These are phyloP conservation scores for Candida insectorum DNA, from an alignment of 805 yeast species.

Conservation along the genomic window DNA sequence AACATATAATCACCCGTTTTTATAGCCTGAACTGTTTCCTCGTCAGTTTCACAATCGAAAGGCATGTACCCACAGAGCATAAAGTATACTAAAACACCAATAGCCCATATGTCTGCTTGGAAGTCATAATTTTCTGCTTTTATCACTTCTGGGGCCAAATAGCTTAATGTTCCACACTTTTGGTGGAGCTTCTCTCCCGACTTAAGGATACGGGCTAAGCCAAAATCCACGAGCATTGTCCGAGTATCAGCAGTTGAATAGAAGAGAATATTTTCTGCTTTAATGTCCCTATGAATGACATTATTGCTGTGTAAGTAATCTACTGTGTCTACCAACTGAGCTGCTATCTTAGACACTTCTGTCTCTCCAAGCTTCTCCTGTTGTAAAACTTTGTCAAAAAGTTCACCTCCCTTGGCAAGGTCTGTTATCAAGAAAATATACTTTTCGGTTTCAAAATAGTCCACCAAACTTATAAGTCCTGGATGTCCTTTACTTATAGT, in stretches of 20 bases:
- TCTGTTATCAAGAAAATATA: constrained; percentile 59
- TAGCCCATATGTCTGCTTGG: constrained; percentile 72
- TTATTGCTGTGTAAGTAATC: constrained; percentile 55
- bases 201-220: constrained; percentile 52
- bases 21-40: constrained; percentile 67
- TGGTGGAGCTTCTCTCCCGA: constrained; percentile 22
- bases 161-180: constrained; percentile 70
- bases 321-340: constrained; percentile 52
- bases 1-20: constrained; percentile 52
- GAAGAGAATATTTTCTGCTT: constrained; percentile 68
- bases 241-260: constrained; percentile 30
- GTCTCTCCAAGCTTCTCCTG: constrained; percentile 42
- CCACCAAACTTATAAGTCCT: constrained; percentile 59
- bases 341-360: constrained; percentile 49
- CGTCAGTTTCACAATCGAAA: constrained; percentile 68
- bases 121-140: constrained; percentile 52
- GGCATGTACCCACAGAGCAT: constrained; percentile 75
- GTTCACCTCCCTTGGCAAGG: constrained; percentile 65
- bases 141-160: constrained; percentile 70
- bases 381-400: constrained; percentile 55
- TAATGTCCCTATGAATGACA: constrained; percentile 68
- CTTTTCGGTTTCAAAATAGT: constrained; percentile 66
- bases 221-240: constrained; percentile 59
- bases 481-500: constrained; percentile 48
- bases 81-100: constrained; percentile 70